phyloP scores from a whole-genome alignment of 2,329 filamentous ascomycete genomes.

The Aspergillus oerlinghausenensis region DNA sequence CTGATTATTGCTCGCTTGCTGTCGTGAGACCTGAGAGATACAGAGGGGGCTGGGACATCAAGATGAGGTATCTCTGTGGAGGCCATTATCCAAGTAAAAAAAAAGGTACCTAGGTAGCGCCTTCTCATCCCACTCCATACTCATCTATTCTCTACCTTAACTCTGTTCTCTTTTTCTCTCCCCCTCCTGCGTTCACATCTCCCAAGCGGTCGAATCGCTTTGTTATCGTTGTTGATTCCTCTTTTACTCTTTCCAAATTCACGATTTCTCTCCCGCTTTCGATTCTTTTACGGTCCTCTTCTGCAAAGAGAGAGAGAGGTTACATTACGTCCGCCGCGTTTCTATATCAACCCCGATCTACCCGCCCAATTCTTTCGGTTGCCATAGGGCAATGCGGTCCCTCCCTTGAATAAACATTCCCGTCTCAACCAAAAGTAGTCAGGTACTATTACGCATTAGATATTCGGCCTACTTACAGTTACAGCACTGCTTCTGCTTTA shows the following conservation, averaged over 20 bases:
- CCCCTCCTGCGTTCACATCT: conserved; percentile 1
- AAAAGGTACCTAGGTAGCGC: neutral
- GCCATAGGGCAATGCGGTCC: conserved; percentile 17
- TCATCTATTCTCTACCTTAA: neutral
- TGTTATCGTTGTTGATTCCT: neutral
- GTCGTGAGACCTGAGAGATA: neutral
- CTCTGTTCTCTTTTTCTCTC: conserved; percentile 6
- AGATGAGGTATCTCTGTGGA: neutral
- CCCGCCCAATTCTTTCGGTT: conserved; percentile 13
- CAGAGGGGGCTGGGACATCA: neutral
- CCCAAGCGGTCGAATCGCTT: neutral
- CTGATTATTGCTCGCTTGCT: neutral
- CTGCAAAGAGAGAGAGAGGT: neutral
- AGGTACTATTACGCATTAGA: conserved; percentile 1
- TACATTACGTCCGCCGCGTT: conserved; percentile 9
- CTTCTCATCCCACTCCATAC: conserved; percentile 9
- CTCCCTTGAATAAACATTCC: conserved; percentile 24
- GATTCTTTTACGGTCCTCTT: neutral
- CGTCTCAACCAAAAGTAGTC: conserved; percentile 6
- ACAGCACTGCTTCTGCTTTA: conserved; percentile 21
- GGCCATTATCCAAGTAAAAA: neutral
- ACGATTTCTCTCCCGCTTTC: neutral
- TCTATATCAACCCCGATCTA: conserved; percentile 23
- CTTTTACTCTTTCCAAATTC: neutral
- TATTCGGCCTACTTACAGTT: conserved; percentile 7